These are phyloP conservation scores for Blattamonas nauphoetae DNA, from an alignment of 78 protist species.

Conservation along the genomic window DNA sequence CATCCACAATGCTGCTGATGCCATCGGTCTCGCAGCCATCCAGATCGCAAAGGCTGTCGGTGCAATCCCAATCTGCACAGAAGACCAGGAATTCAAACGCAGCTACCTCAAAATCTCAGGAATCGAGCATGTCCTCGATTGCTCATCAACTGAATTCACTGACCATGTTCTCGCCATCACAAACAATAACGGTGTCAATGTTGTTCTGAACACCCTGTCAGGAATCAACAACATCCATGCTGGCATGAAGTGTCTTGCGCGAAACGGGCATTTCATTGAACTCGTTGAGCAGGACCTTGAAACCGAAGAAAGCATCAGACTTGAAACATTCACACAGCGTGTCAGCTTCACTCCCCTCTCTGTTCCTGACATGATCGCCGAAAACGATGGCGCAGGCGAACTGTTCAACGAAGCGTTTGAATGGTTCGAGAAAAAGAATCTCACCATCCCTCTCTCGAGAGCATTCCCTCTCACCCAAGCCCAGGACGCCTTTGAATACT, in stretches of 20 bases:
- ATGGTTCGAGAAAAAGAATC: neutral
- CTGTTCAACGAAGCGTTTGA: neutral
- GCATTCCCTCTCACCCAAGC: neutral
- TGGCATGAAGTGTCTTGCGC: conserved; percentile 48
- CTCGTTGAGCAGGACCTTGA: conserved; percentile 29
- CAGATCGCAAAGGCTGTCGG: conserved; percentile 49
- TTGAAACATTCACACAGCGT: neutral
- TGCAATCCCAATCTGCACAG: conserved; percentile 28
- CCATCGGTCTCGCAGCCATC: neutral
- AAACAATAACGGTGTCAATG: conserved; percentile 63
- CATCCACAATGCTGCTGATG: neutral
- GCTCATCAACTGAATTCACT: conserved; percentile 4
- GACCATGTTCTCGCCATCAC: conserved; percentile 22
- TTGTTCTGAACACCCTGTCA: conserved; percentile 32
- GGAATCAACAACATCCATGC: neutral
- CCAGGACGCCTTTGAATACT: neutral
- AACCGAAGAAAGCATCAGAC: neutral
- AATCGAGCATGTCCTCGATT: neutral
- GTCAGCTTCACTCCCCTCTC: neutral
- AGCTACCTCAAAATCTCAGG: conserved; percentile 38
- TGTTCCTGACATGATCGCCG: neutral
- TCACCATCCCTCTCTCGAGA: neutral
- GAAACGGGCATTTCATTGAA: conserved; percentile 47
- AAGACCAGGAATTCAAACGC: conserved; percentile 53
- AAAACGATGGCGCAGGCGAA: neutral